phyloP scores from a whole-genome alignment of 2,329 filamentous ascomycete genomes.

The Helotiales sp. region DNA sequence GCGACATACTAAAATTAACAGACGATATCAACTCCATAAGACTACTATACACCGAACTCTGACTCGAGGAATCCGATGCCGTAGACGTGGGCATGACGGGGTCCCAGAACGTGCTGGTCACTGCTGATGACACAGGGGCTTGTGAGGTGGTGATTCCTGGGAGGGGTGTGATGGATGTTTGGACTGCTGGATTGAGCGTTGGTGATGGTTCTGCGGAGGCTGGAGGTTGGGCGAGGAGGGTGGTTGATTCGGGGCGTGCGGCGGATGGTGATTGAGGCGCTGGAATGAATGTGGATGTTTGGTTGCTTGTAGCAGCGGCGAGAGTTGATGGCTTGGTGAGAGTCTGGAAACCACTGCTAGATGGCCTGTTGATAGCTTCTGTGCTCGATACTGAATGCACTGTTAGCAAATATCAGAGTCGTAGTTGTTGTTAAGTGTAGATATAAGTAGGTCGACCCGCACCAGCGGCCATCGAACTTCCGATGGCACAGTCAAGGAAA shows the following conservation, averaged over 20 bases:
- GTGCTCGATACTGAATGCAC: neutral
- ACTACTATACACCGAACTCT: slow-evolving; percentile 6
- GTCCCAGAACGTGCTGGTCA: neutral
- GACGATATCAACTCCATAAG: neutral
- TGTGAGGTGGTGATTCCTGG: neutral
- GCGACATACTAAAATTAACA: neutral
- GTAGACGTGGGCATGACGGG: neutral
- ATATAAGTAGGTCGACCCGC: too few relatives aligned
- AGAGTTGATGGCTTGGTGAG: neutral
- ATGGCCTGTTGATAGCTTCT: neutral
- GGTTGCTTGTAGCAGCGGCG: too few relatives aligned
- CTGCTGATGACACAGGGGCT: neutral
- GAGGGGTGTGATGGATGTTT: neutral
- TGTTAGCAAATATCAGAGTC: slow-evolving; percentile 1
- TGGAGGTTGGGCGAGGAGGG: neutral
- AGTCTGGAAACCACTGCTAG: neutral
- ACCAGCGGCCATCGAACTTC: neutral
- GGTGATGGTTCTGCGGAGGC: neutral
- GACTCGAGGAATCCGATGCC: neutral
- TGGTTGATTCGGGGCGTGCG: neutral
- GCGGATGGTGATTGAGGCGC: neutral
- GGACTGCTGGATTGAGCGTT: neutral
- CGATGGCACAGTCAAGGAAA: neutral
- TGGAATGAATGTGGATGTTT: neutral
- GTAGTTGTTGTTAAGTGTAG: too few relatives aligned